Evolutionary conservation across 345 rosid genomes (phyloP).

Genomic region (Pugionium dolabratum): DNA sequence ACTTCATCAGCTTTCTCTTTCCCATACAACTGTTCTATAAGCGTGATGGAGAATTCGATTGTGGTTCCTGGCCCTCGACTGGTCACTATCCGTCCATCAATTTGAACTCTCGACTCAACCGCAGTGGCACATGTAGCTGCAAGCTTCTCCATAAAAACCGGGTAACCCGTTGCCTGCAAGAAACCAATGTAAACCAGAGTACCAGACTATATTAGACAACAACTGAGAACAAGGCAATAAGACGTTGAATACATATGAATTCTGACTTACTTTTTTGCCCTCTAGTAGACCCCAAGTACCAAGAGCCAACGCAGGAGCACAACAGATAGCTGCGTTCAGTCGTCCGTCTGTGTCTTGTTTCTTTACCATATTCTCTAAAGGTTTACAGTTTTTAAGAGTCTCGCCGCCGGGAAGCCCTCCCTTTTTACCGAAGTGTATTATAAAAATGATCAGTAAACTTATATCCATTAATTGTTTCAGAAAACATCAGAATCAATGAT

Average conservation of each 20-base stretch:
- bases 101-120: slow-evolving; percentile 82
- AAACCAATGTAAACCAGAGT: slow-evolving; percentile 1
- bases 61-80: slow-evolving; percentile 93
- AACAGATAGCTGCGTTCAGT: slow-evolving; percentile 81
- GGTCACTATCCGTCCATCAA: slow-evolving; percentile 72
- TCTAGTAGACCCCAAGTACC: slow-evolving; percentile 89
- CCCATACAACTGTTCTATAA: slow-evolving; percentile 73
- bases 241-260: not conserved
- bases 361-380: slow-evolving; percentile 68
- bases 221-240: not conserved
- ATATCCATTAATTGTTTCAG: not conserved
- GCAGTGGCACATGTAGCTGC: slow-evolving; percentile 58
- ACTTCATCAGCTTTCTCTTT: slow-evolving; percentile 77
- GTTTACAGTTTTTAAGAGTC: slow-evolving; percentile 65
- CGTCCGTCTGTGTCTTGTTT: slow-evolving; percentile 81
- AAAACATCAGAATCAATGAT: not conserved
- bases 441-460: too few species aligned
- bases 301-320: slow-evolving; percentile 87
- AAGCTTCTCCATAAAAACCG: slow-evolving; percentile 82
- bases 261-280: slow-evolving; percentile 63
- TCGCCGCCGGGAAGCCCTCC: slow-evolving; percentile 95
- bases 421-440: slow-evolving; percentile 35
- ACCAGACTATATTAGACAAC: not conserved
- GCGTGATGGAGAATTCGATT: slow-evolving; percentile 76
- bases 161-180: slow-evolving; percentile 85